Evolutionary conservation across 1,284 basidiomycete genomes (phyloP), one percentile per base, ranked within the genome.

Genomic region (Athelia psychrophila): DNA sequence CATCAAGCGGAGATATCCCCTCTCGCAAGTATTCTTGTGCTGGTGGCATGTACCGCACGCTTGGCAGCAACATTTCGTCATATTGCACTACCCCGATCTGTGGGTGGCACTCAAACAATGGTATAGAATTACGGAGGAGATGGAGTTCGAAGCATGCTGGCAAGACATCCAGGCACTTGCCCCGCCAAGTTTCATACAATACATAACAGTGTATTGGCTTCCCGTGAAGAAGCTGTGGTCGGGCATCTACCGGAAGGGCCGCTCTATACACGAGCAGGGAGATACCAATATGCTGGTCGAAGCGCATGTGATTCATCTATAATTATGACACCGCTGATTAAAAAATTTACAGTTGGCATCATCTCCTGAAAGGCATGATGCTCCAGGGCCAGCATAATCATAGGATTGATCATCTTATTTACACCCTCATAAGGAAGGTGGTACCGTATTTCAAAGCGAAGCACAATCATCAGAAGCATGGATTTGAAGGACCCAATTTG

Each of bases 281-380:
- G 54, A 62, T 40, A 62, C 58, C 1, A 62, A 62, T 44, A 66
- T 64, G 62, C 57, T 65, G 12, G 54, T 65, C 40, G 61, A 66
- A 51, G 57, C 63, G 49, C 55, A 22, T 6, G 55, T 51, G 13
- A 30, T 19, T 18, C 38, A 42, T 23, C 38, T 18, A 35, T 35
- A 12, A 18, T 12, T 35, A 18, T 35, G 12, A 12, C 13, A 10
- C 35, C n/a, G n/a, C n/a, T 30, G 22, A 32, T 20, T 18, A 23
- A 19, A 9, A 13, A 30, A 19, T 19, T 2, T 35, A 1, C 45
- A 56, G 54, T 1, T 64, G 63, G 64, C 63, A 64, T 51, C 63
- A 60, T 35, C 30, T 65, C 3, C 52, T 65, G 12, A 66, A 65
- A 47, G 54, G 54, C 10, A 56, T 51, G 19, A 61, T 63, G 27